Percentiles rank a stretch among this genome's conserved stretches.
These are phyloP conservation scores for Geotrichum phurueaensis DNA, from an alignment of 1,139 yeast genomes.

Conservation along the genomic window DNA sequence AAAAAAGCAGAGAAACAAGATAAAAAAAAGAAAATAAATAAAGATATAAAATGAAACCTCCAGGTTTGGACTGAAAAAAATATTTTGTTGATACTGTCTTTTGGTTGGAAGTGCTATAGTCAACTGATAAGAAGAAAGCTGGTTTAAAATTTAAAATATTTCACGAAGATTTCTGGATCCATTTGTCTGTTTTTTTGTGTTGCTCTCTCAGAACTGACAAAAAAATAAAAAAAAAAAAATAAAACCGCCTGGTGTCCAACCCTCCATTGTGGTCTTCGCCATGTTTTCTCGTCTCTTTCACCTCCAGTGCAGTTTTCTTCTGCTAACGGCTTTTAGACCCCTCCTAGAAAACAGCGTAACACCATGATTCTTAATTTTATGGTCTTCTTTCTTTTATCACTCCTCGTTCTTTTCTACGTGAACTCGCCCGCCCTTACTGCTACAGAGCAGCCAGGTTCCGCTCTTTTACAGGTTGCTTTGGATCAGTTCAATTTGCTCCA, in stretches of 20 bases:
- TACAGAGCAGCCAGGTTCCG: neutral
- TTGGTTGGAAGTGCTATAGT: too few species aligned
- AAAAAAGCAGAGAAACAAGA: neutral
- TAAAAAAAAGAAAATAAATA: neutral
- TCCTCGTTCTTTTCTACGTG: neutral
- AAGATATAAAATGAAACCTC: too few species aligned
- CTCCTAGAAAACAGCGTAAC: neutral
- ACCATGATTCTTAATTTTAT: neutral
- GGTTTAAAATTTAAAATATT: too few species aligned
- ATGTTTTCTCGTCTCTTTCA: neutral
- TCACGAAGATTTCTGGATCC: too few species aligned
- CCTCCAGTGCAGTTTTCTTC: neutral
- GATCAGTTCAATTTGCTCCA: slow-evolving; percentile 14
- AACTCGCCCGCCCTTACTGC: neutral
- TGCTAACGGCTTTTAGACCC: neutral
- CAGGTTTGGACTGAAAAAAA: too few species aligned
- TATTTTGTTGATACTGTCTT: too few species aligned
- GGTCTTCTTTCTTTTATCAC: neutral
- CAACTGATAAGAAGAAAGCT: too few species aligned
- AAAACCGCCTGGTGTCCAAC: neutral
- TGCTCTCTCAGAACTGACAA: neutral
- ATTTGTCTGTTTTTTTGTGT: neutral
- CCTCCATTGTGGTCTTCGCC: neutral
- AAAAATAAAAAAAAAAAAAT: neutral
- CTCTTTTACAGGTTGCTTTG: neutral